These are phyloP conservation scores for Fraxinus dipetala DNA, from an alignment of 305 asterid genomes.

Conservation along the genomic window DNA sequence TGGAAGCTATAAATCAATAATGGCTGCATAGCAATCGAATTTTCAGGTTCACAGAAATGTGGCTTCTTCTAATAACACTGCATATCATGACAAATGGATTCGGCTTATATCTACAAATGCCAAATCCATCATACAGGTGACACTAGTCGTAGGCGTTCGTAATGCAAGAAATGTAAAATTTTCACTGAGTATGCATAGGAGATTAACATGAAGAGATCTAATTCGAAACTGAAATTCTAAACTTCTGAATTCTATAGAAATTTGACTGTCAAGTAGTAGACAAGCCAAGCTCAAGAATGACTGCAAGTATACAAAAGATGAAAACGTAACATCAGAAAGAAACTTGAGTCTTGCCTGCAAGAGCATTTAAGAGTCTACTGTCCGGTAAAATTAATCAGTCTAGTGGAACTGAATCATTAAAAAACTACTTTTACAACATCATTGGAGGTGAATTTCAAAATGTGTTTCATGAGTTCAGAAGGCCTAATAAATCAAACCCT, in stretches of 20 bases:
- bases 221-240: background rate
- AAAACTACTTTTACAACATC: background rate
- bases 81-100: conserved; percentile 10
- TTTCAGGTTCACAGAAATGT: conserved; percentile 11
- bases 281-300: background rate
- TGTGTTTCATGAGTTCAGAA: conserved; percentile 1
- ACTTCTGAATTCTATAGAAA: background rate
- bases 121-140: conserved; percentile 6
- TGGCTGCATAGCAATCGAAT: conserved; percentile 2
- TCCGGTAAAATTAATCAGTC: background rate
- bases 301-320: background rate
- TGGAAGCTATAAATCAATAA: conserved; percentile 10
- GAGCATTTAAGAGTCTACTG: background rate
- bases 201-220: conserved; percentile 5
- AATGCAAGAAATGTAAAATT: background rate
- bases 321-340: background rate
- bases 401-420: background rate
- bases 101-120: conserved; percentile 7
- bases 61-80: conserved; percentile 5
- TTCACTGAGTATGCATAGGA: conserved; percentile 15
- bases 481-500: background rate
- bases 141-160: conserved; percentile 5
- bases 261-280: background rate
- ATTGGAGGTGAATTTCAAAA: background rate
- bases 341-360: background rate